These are phyloP conservation scores for Mycena chlorophos DNA, from an alignment of 768 basidiomycete genomes.

Conservation along the genomic window DNA sequence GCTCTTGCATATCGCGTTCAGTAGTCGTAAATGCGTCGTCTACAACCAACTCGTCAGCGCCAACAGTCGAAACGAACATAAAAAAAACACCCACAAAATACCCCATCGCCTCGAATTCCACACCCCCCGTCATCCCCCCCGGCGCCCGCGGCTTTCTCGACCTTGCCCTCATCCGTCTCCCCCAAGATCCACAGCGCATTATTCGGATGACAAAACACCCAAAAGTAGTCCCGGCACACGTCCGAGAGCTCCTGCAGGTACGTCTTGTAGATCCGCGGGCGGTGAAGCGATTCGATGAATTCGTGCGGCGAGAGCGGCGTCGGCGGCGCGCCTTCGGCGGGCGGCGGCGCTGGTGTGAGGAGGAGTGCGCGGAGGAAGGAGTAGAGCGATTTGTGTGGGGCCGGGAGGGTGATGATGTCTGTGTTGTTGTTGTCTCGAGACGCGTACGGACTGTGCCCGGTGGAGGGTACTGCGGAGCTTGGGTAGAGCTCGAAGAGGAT, in stretches of 20 bases:
- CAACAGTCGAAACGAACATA: not conserved
- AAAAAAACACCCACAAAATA: constrained; percentile 70
- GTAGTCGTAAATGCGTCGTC: constrained; percentile 85
- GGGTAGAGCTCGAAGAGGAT: constrained; percentile 90
- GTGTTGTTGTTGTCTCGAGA: no score
- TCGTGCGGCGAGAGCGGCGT: constrained; percentile 70
- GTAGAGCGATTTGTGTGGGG: constrained; percentile 71
- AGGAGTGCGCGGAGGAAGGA: constrained; percentile 74
- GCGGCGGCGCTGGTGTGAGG: constrained; percentile 69
- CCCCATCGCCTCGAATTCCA: constrained; percentile 95
- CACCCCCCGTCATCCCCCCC: constrained; percentile 97
- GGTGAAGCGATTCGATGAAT: constrained; percentile 74
- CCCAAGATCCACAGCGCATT: constrained; percentile 87
- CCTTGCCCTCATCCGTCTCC: constrained; percentile 80
- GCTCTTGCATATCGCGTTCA: constrained; percentile 75
- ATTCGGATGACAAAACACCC: constrained; percentile 95
- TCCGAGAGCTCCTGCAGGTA: constrained; percentile 86
- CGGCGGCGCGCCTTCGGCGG: constrained; percentile 61
- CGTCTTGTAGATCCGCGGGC: constrained; percentile 73
- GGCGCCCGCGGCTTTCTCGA: constrained; percentile 92
- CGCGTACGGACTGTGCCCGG: constrained; percentile 37
- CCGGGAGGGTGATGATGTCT: constrained; percentile 65
- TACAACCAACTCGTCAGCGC: constrained; percentile 30
- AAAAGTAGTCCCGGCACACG: constrained; percentile 90
- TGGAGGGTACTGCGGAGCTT: constrained; percentile 59